A percentile compares a stretch with the other conserved stretches of the same genome.
Evolutionary conservation across 1,284 basidiomycete species (phyloP).

Genomic region (Ustilago vetiveriae): DNA sequence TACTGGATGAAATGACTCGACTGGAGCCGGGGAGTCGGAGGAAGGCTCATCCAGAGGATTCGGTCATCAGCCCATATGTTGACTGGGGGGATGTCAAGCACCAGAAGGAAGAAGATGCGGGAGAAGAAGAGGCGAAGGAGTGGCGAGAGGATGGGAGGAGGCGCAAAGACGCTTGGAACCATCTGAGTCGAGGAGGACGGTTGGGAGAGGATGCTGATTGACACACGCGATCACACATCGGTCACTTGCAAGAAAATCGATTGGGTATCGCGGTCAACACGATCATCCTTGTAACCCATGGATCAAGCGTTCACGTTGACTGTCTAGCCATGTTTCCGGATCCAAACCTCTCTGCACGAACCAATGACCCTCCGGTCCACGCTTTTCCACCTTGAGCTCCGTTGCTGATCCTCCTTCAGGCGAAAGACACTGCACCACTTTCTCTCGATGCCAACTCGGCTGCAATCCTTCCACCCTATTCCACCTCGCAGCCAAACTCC

Average conservation of each 20-base stretch:
- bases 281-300: constrained; percentile 5
- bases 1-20: constrained; percentile 33
- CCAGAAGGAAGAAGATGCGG: not conserved
- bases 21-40: constrained; percentile 9
- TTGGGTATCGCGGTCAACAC: no score
- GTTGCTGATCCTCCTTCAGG: no score
- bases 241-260: no score
- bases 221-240: not conserved
- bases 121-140: not conserved
- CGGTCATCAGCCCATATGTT: constrained; percentile 41
- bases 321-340: constrained; percentile 17
- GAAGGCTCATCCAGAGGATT: constrained; percentile 41
- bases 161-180: constrained; percentile 37
- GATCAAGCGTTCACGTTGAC: constrained; percentile 16
- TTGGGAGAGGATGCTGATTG: constrained; percentile 46
- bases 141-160: not conserved
- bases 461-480: constrained; percentile 1
- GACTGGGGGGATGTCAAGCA: constrained; percentile 20
- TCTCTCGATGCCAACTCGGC: constrained; percentile 8
- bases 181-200: constrained; percentile 35
- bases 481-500: constrained; percentile 28
- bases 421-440: constrained; percentile 2
- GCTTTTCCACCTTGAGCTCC: not conserved
- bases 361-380: constrained; percentile 73
- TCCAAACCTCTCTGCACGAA: constrained; percentile 72